Evolutionary conservation across 345 rosid species (phyloP), one percentile per base, ranked within the genome.

Genomic region (Boechera divaricarpa): DNA sequence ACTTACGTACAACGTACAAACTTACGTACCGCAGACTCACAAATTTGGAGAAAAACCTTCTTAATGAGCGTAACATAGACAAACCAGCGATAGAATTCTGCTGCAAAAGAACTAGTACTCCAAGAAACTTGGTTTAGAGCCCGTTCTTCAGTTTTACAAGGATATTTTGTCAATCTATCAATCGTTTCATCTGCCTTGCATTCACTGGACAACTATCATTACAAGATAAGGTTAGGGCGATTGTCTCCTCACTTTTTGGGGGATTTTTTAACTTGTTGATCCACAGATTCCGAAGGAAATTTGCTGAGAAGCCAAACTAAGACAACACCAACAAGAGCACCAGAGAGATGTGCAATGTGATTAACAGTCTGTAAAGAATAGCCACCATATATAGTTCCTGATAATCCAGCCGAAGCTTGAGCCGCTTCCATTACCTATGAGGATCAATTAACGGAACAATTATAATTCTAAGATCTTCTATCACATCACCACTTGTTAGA

Each of bases 361-460:
- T 94, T 94, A 72, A 94, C 91, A 52, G 89, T 81, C 82, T 91
- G 97, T 78, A 90, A 49, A 3, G 89, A 67, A 57, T 81, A 82
- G 73, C 84, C 86, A 71, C 94, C 94, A 6, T 67, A 76, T 36
- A 80, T 80, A 48, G 83, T 56, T 62, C 90, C 85, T 18, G 93
- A 83, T 74, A 88, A 59, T 53, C 91, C 91, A 26, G 93, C 88
- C 6, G 98, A 91, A 55, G 97, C 89, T 73, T 91, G 97, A 41
- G 98, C 94, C 67, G 98, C 98, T 80, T 94, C 96, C 96, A 94
- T 88, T 66, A 94, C 96, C 96, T 88, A 79, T 55, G 10, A 60
- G 55, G 36, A 45, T 16, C 76, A 69, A 69, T 35, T 11, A 82
- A 15, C 21, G 33, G 16, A n/a, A 44, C 15, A 7, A 31, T 72